Conservation (phyloP, 2,329 filamentous ascomycete genomes). For the Daldinia sp. region DNA sequence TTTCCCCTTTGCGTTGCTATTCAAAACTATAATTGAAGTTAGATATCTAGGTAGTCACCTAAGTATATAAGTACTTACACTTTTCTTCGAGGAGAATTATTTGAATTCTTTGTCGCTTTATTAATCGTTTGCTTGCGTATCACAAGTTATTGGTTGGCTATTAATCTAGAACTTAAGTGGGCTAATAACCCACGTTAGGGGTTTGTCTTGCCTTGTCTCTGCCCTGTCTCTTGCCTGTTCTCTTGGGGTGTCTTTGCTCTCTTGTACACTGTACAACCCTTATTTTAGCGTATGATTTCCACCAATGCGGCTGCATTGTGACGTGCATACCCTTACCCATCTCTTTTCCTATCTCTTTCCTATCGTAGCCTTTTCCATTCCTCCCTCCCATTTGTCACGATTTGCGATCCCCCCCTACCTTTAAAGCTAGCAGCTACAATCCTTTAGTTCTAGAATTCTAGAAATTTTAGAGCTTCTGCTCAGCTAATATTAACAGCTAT, state of each 20-base stretch:
- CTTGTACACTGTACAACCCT: slow-evolving; percentile 4
- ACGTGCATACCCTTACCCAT: slow-evolving; percentile 30
- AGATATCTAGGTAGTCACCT: background rate
- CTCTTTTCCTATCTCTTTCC: slow-evolving; percentile 23
- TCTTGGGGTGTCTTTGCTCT: too few relatives aligned
- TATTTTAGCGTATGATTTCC: slow-evolving; percentile 20
- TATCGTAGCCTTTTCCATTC: slow-evolving; percentile 14
- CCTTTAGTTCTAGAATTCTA: background rate
- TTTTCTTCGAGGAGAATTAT: background rate
- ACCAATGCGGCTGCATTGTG: slow-evolving; percentile 37
- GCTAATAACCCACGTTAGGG: background rate
- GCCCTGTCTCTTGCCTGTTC: background rate
- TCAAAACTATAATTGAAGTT: too few relatives aligned
- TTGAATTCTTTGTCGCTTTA: background rate
- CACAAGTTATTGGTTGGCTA: background rate
- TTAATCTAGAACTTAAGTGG: slow-evolving; percentile 1
- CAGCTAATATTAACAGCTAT: too few relatives aligned
- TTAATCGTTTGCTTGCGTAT: background rate
- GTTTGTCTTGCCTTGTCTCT: background rate
- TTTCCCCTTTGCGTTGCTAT: background rate
- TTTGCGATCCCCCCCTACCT: slow-evolving; percentile 14
- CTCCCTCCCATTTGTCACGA: slow-evolving; percentile 18
- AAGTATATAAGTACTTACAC: too few relatives aligned
- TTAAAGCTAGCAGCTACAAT: slow-evolving; percentile 7
- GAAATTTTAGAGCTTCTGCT: slow-evolving; percentile 11